Conservation (phyloP, 306 rosid genomes). For the Dryas alaskensis region DNA sequence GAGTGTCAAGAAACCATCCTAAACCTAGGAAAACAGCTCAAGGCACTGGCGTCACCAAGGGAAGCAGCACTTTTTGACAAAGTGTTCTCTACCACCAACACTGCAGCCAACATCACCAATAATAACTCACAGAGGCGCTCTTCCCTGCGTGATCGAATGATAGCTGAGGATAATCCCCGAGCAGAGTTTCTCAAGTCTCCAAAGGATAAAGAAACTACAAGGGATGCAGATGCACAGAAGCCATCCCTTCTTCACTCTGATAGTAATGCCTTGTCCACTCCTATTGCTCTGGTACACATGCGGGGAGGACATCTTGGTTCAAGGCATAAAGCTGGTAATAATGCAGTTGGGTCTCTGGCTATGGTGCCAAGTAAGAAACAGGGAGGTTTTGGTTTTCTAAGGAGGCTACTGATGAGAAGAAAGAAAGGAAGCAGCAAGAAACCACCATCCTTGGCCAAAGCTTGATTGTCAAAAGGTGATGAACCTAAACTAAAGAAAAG, state of each 20-base stretch:
- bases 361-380: conserved; percentile 50
- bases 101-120: conserved; percentile 31
- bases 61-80: conserved; percentile 46
- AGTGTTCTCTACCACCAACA: conserved; percentile 34
- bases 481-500: neutral
- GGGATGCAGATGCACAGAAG: conserved; percentile 27
- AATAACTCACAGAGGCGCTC: conserved; percentile 46
- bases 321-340: conserved; percentile 32
- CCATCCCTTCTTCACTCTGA: conserved; percentile 31
- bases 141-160: conserved; percentile 56
- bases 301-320: conserved; percentile 25
- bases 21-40: conserved; percentile 70
- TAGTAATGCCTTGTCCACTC: conserved; percentile 26
- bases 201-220: conserved; percentile 29
- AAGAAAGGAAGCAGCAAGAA: conserved; percentile 52
- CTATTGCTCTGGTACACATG: conserved; percentile 18
- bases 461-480: conserved; percentile 25
- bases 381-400: conserved; percentile 56
- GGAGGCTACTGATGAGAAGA: conserved; percentile 50
- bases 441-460: conserved; percentile 27
- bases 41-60: conserved; percentile 66
- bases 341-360: conserved; percentile 32
- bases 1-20: conserved; percentile 82
- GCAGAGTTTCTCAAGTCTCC: conserved; percentile 15
- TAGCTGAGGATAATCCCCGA: conserved; percentile 56